Evolutionary conservation across 2,329 filamentous ascomycete species (phyloP), one percentile per base, ranked within the genome.

Genomic region (Zasmidium angulare): DNA sequence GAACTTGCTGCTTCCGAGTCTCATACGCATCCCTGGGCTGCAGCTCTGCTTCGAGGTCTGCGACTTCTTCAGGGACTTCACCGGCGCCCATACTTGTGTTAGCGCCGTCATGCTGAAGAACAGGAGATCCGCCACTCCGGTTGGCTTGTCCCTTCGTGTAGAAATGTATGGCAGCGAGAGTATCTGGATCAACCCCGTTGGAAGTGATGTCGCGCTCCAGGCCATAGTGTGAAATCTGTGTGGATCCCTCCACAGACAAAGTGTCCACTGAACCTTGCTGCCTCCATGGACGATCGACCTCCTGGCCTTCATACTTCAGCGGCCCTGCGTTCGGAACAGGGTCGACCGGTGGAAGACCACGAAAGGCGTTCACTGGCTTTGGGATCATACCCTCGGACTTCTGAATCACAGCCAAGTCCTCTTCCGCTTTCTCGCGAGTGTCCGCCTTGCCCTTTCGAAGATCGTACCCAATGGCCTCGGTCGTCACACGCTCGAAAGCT

Each of bases 401-500:
- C 20, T 10, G n/a, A 47, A 55, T 46, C 11, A 21, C 17, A 22
- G 12, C 29, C 43, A 62, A 29, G 31, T 61, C 54, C 22, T 48
- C n/a, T 20, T 43, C 21, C 19, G 61, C 58, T 9, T 52, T 56
- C 20, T 40, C 40, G 19, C 24, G 58, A 24, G 49, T 14, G 2
- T 40, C 50, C 3, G 21, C 2, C 22, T 24, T 29, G 29, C 53
- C 21, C 14, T 64, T 56, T 51, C 71, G 59, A 21, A 74, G 46
- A 47, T 74, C 72, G 43, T 66, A 68, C 1, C 56, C 64, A 40
- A 69, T 64, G 10, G 67, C 61, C 29, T 68, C 63, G 21, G 59
- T 62, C 46, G 72, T 56, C 3, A 72, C 20, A 36, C 56, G 49
- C 12, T 63, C n/a, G 21, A 69, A 56, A 3, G 61, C 58, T 2